Evolutionary conservation across 352 stramenopile species (phyloP).

Genomic region (Hyaloperonospora arabidopsidis): DNA sequence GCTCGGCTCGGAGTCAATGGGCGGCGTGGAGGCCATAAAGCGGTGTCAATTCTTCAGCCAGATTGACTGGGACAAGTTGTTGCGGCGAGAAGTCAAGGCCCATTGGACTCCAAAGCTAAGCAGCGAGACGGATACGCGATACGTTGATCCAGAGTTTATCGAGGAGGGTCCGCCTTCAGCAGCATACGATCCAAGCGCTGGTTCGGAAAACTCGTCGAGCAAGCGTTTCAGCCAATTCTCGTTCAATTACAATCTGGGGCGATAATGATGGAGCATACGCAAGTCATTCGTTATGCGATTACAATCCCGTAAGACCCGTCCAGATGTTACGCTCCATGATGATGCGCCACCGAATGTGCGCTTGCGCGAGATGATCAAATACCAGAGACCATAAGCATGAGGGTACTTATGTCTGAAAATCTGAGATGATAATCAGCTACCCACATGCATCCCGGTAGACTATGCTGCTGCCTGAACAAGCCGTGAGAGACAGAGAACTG

Average conservation of each 20-base stretch:
- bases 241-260: slow-evolving; percentile 80
- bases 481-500: too few species aligned
- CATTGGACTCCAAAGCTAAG: slow-evolving; percentile 80
- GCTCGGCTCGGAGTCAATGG: slow-evolving; percentile 54
- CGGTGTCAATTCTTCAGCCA: slow-evolving; percentile 56
- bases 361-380: too few species aligned
- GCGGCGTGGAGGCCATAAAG: slow-evolving; percentile 70
- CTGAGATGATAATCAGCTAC: too few species aligned
- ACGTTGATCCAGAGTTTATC: slow-evolving; percentile 85
- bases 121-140: slow-evolving; percentile 81
- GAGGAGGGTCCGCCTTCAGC: slow-evolving; percentile 77
- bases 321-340: too few species aligned
- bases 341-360: too few species aligned
- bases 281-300: slow-evolving; percentile 5
- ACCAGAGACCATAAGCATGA: too few species aligned
- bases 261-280: slow-evolving; percentile 6
- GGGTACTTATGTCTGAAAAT: too few species aligned
- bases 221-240: slow-evolving; percentile 87
- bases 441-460: too few species aligned
- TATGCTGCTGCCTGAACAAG: too few species aligned
- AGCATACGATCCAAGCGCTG: slow-evolving; percentile 62
- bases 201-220: slow-evolving; percentile 56
- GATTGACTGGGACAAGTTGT: slow-evolving; percentile 72
- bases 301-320: too few species aligned
- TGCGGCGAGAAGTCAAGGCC: slow-evolving; percentile 61